phyloP scores from a whole-genome alignment of 1,284 basidiomycete species.

The Phaffia rhodozyma region DNA sequence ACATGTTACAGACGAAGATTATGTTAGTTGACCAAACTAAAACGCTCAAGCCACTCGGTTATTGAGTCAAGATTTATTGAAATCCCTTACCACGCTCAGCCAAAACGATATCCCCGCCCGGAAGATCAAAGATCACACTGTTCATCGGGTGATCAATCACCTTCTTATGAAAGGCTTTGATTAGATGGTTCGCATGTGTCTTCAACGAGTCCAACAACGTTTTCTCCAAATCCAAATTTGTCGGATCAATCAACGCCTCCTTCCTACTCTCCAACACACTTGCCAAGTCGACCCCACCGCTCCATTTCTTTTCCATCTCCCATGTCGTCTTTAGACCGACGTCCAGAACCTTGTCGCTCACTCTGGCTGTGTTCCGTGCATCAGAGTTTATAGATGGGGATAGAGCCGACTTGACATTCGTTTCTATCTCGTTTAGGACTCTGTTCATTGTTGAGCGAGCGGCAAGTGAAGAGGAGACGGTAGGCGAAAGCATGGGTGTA shows the following conservation, averaged over 20 bases:
- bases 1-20: not conserved
- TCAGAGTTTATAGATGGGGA: too few species aligned
- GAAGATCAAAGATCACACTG: conserved; percentile 6
- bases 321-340: conserved; percentile 6
- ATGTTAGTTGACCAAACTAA: conserved; percentile 19
- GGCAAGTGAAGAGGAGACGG: not conserved
- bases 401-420: conserved; percentile 5
- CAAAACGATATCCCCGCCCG: conserved; percentile 18
- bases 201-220: conserved; percentile 49
- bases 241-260: conserved; percentile 43
- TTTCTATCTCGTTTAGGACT: conserved; percentile 18
- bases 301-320: conserved; percentile 33
- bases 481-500: not conserved
- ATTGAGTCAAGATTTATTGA: not conserved
- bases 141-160: conserved; percentile 10
- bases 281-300: conserved; percentile 27
- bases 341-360: conserved; percentile 15
- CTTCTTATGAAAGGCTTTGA: conserved; percentile 14
- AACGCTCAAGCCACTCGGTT: not conserved
- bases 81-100: conserved; percentile 6
- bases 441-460: conserved; percentile 3
- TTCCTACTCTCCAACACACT: conserved; percentile 38
- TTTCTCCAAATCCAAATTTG: conserved; percentile 55
- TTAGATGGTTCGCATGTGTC: conserved; percentile 49
- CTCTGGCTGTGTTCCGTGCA: not conserved